Conservation (phyloP, 2,329 filamentous ascomycete genomes). For the Colletotrichum karsti region DNA sequence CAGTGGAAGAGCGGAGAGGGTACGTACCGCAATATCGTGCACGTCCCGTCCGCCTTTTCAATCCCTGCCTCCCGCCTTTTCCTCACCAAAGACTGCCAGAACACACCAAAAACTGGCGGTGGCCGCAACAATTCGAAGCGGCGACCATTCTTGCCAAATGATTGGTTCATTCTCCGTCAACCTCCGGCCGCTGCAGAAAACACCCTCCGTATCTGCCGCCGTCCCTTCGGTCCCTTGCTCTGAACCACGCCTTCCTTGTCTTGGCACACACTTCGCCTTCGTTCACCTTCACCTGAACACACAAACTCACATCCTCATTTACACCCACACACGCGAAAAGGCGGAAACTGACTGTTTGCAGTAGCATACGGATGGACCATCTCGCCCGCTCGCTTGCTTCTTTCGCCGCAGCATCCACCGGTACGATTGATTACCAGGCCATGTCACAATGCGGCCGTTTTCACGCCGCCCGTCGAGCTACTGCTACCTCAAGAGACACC, state of each 20-base stretch:
- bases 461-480: background rate
- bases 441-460: background rate
- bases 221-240: background rate
- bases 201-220: background rate
- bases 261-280: no score
- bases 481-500: background rate
- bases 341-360: background rate
- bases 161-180: background rate
- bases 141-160: background rate
- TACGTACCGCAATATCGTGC: background rate
- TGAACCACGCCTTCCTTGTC: no score
- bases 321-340: background rate
- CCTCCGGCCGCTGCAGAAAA: background rate
- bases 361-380: no score
- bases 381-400: background rate
- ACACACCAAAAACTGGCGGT: constrained; percentile 19
- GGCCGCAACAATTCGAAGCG: background rate
- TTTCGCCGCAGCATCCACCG: background rate
- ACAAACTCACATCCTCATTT: background rate
- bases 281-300: no score
- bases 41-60: background rate
- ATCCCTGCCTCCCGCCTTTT: constrained; percentile 19
- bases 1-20: background rate
- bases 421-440: background rate
- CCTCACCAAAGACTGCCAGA: constrained; percentile 10